These are phyloP conservation scores for Bruguiera sexangula DNA, from an alignment of 345 rosid genomes.

Conservation along the genomic window DNA sequence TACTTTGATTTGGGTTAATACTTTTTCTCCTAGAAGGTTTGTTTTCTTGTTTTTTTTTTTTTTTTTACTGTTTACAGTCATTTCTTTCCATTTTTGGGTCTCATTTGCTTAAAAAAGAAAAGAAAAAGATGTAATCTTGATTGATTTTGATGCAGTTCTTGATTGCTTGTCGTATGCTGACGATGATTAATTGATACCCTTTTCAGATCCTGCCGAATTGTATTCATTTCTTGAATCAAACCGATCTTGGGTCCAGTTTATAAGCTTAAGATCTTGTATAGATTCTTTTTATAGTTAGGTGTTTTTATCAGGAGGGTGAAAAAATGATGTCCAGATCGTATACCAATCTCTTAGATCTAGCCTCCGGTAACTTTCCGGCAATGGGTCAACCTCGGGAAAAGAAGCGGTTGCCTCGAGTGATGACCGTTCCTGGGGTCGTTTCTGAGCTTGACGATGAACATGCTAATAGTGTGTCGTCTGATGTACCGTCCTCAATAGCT, in stretches of 20 bases:
- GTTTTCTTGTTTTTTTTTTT: background rate
- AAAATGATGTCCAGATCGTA: conserved; percentile 66
- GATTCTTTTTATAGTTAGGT: conserved; percentile 19
- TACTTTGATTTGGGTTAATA: conserved; percentile 10
- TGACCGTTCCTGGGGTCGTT: conserved; percentile 74
- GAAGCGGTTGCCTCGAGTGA: conserved; percentile 62
- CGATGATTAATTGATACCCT: conserved; percentile 19
- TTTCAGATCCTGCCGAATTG: conserved; percentile 44
- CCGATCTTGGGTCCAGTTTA: conserved; percentile 17
- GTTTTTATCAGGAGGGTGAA: conserved; percentile 15
- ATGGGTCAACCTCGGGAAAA: conserved; percentile 54
- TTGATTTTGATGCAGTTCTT: conserved; percentile 12
- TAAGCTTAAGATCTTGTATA: conserved; percentile 29
- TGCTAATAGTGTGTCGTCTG: conserved; percentile 62
- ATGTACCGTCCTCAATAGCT: conserved; percentile 54
- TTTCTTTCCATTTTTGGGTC: conserved; percentile 11
- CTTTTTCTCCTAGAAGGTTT: background rate
- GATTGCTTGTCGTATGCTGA: conserved; percentile 14
- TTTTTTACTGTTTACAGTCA: background rate
- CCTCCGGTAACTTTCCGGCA: conserved; percentile 66
- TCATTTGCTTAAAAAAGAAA: background rate
- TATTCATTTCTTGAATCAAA: conserved; percentile 9
- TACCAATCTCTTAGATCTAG: conserved; percentile 79
- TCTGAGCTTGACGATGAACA: conserved; percentile 79
- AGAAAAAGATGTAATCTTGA: conserved; percentile 1